Evolutionary conservation across 2,329 filamentous ascomycete genomes (phyloP), one percentile per base, ranked within the genome.

Genomic region (Pleurostoma richardsiae): DNA sequence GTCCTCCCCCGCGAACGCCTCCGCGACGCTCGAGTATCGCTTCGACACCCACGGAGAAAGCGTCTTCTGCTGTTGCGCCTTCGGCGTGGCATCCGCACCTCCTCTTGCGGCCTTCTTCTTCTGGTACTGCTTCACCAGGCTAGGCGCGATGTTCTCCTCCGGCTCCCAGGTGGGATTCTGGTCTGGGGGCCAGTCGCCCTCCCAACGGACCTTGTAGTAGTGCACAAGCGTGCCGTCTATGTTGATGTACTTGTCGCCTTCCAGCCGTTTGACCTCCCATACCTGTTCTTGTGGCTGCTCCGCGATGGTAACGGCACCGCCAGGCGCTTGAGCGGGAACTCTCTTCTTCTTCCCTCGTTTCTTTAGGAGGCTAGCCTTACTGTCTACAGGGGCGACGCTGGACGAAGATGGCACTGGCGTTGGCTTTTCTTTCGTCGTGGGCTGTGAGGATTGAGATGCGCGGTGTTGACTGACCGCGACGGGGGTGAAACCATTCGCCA

Each of bases 131-230:
- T 58, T 61, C 2, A 79, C 62, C 38, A 80, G 55, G 0, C 48
- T 48, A 0, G 56, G 47, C 0, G 73, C 59, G 3, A 82, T 69
- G 44, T 80, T 78, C 4, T 68, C 68, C 51, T 74, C 70, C 0
- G 77, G 78, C 54, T 82, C 79, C 79, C 79, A 82, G 0, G 77
- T 76, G 0, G 76, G 75, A 46, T 82, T 80, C 55, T 80, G 69
- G 6, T 72, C 73, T 0, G 68, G 60, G 0, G 78, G 76, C 79
- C 79, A 82, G 48, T 78, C 60, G 6, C 79, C 79, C 40, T 70
- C 71, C 79, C 79, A 82, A 5, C 72, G 70, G 1, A 82, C 76
- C 30, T 71, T 64, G 57, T 77, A 82, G 48, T 68, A 70, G 4
- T 72, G 71, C 2, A 71, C 61, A 0, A 55, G 60, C 3, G 54